Base-by-base conservation (phyloP, 306 rosid genomes). In the Phaseolus lunatus region DNA sequence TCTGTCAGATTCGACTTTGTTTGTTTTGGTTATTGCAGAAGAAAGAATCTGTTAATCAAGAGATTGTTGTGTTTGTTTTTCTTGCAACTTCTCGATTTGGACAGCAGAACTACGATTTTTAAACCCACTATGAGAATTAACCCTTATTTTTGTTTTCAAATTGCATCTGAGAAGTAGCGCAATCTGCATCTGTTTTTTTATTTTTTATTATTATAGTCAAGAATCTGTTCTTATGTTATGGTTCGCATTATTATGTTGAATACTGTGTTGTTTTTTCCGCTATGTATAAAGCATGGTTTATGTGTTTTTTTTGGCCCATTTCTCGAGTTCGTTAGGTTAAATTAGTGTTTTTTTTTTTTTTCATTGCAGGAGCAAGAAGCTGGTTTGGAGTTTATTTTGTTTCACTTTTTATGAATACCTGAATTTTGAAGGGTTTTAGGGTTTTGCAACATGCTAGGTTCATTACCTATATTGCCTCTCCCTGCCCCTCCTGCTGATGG, bases 401-500 rank as follows among this genome's bases (percentile, higher is more conserved):
- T 77, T 64, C 15, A 45, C 26, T 45, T 63, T 76, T 20, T 52
- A 47, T 47, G 81, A 70, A 44, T 56, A 23, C 64, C 5, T 23
- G 37, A 13, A 11, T 18, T 62, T 62, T 75, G 15, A 57, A 73
- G 61, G 33, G 27, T 76, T 50, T 54, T 76, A 26, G 76, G 64
- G 35, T 64, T 57, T 80, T 5, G 8, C 75, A 43, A n/a, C 64
- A 90, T 92, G 97, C 37, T 90, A 39, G 86, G 97, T 81, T 79
- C 93, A 63, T 83, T 88, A 53, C 90, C 97, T 49, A 92, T 95
- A 76, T 85, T 92, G 72, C 90, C 94, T 52, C 94, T 95, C 70
- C 97, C 97, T 5, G 97, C 97, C 79, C 97, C 98, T 67, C 93
- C 97, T 0, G 50, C 77, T 11, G 95, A 92, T 85, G 92, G 96